A percentile compares a stretch with the other conserved stretches of the same genome.
Evolutionary conservation across 768 basidiomycete genomes (phyloP).

Genomic region (Suillus variegatus): DNA sequence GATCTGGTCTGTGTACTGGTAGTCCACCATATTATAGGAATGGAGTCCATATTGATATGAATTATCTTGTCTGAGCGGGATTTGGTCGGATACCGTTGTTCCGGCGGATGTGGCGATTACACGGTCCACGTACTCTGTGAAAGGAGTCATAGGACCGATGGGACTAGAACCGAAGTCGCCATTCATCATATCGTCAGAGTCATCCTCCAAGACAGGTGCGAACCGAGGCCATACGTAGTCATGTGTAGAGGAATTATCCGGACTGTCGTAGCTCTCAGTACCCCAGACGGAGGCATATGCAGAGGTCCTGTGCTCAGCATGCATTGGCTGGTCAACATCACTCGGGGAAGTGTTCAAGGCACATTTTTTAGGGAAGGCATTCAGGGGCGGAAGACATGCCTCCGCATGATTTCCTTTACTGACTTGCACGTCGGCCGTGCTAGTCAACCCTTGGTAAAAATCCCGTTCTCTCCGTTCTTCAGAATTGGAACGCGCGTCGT

Average conservation of each 20-base stretch:
- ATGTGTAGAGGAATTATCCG: not conserved
- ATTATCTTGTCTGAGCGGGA: slow-evolving; percentile 20
- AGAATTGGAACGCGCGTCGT: slow-evolving; percentile 34
- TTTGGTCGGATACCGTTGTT: slow-evolving; percentile 24
- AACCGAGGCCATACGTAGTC: slow-evolving; percentile 35
- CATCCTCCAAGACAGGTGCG: slow-evolving; percentile 65
- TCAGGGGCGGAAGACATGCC: slow-evolving; percentile 82
- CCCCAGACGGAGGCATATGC: not conserved
- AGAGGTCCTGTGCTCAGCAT: not conserved
- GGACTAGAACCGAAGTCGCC: slow-evolving; percentile 67
- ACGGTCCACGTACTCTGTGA: slow-evolving; percentile 74
- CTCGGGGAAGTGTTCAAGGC: slow-evolving; percentile 7
- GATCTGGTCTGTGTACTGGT: not conserved
- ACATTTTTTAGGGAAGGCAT: slow-evolving; percentile 20
- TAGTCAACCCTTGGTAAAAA: slow-evolving; percentile 76
- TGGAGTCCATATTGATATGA: slow-evolving; percentile 23
- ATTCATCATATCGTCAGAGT: slow-evolving; percentile 55
- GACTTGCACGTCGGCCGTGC: slow-evolving; percentile 74
- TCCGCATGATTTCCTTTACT: slow-evolving; percentile 87
- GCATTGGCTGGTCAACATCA: slow-evolving; percentile 34
- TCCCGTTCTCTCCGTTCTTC: slow-evolving; percentile 41
- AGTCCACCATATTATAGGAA: slow-evolving; percentile 15
- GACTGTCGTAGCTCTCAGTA: too few species aligned
- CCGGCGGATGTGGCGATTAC: slow-evolving; percentile 51
- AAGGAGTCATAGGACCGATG: slow-evolving; percentile 73